Base-by-base conservation (phyloP, 176 grass and related monocot genomes). In the Bothriochloa decipiens region DNA sequence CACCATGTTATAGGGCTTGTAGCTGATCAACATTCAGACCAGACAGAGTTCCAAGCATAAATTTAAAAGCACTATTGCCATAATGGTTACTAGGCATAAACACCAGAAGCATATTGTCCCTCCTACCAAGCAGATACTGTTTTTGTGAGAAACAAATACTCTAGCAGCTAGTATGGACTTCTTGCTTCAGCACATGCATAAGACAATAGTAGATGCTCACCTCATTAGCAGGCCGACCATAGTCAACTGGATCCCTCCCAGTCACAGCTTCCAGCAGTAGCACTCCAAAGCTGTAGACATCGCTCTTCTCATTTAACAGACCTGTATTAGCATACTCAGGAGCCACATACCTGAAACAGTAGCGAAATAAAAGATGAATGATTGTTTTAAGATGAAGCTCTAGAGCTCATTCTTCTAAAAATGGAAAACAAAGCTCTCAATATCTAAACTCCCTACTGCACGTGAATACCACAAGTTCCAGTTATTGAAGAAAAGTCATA, bases 241-340 rank as follows among this genome's bases (percentile, higher is more conserved):
- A 95, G 80, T 95, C 90, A 65, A 95, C 90, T 45, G 93, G 93
- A 78, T 95, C 88, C 72, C 93, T 90, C 73, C 93, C 93, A 18
- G 93, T 95, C 11, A 92, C 88, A 68, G 88, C 85, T 83, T 95
- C 93, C 74, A 92, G 76, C 23, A 95, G 83, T 22, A 92, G 85
- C 67, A 95, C 90, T 3, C 90, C 93, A 68, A 95, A 95, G 60
- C 93, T 90, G 81, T 95, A 95, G 7, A 92, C 88, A 71, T 95
- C 93, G 5, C 93, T 95, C 68, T 90, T 97, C 85, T 97, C 94
- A 10, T 97, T 97, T 41, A 97, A 65, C 36, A 93, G 75, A 35
- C 94, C 90, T 12, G 90, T 92, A 80, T 95, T 90, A 14, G 93
- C 93, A 84, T 92, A 95, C 78, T 95, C 93, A 55, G 93, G 93